Evolutionary conservation across 2,329 filamentous ascomycete species (phyloP), one percentile per base, ranked within the genome.

Genomic region (Penicillium sp.): DNA sequence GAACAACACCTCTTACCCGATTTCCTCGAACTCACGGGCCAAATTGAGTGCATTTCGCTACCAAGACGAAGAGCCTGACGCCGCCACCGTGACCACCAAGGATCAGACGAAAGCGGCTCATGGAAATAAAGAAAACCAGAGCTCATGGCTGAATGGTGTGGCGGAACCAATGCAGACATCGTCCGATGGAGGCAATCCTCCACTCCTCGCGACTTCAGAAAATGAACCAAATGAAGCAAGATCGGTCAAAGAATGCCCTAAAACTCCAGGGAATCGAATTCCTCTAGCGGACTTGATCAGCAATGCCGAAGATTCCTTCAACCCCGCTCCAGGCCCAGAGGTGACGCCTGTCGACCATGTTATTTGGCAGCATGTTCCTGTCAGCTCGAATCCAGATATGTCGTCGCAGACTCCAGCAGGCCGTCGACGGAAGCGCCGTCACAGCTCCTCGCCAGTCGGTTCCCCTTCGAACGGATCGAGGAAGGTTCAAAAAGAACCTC

Each of bases 371-470:
- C 67, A 71, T 55, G 60, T 64, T 9, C 67, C 68, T 27, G 52
- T 54, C 23, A 69, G 64, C 41, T 65, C 67, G 2, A 64, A 65
- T 37, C 52, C 57, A 3, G 57, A 61, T 35, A 44, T 73, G 68
- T 35, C 74, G 69, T 36, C 72, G 69, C 61, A 66, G 67, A 65
- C 66, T 54, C 50, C 74, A 11, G 60, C 58, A 32, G 58, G 62
- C 39, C 43, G 62, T 52, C 70, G 71, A 44, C 76, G 71, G 50
- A 89, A 88, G 60, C 75, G 85, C 39, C 79, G 81, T 11, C 75
- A 79, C 50, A 88, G 82, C 64, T 86, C 84, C 9, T 88, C 85
- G 0, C 84, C 84, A 1, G 65, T 73, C 2, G 80, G 80, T 4
- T 88, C 84, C 1, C 83, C 85, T 1, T 72, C 74, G 22, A 62